Percentiles rank a stretch among this genome's conserved stretches.
These are phyloP conservation scores for Ceratorhiza oryzae-sativae DNA, from an alignment of 1,284 basidiomycete genomes.

Conservation along the genomic window DNA sequence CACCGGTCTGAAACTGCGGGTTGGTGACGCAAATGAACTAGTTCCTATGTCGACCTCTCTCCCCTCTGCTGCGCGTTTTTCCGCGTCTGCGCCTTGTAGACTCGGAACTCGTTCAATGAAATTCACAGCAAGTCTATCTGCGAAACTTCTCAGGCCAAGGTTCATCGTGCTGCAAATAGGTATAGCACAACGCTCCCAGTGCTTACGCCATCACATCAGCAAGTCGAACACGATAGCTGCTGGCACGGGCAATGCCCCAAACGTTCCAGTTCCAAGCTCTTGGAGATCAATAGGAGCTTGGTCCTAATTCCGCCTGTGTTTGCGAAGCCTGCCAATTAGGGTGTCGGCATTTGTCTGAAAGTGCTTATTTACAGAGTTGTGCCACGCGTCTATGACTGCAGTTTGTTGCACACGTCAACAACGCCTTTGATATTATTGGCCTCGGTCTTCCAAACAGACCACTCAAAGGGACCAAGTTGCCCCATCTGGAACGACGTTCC, in stretches of 20 bases:
- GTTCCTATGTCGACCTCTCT: too few relatives aligned
- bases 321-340: neutral
- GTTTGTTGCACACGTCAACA: slow-evolving; percentile 9
- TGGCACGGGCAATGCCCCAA: slow-evolving; percentile 6
- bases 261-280: neutral
- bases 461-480: slow-evolving; percentile 59
- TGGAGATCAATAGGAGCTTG: slow-evolving; percentile 14
- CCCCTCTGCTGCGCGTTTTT: neutral
- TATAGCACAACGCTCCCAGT: slow-evolving; percentile 3
- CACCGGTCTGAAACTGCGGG: slow-evolving; percentile 1
- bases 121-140: slow-evolving; percentile 19
- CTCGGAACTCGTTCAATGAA: neutral
- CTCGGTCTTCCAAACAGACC: slow-evolving; percentile 70
- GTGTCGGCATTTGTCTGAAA: neutral
- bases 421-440: slow-evolving; percentile 62
- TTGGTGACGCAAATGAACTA: neutral
- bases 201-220: slow-evolving; percentile 3
- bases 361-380: neutral
- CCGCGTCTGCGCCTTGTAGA: neutral
- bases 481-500: slow-evolving; percentile 75
- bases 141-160: slow-evolving; percentile 34
- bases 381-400: slow-evolving; percentile 14
- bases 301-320: slow-evolving; percentile 35
- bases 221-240: slow-evolving; percentile 6
- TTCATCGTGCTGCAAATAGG: slow-evolving; percentile 9